These are phyloP conservation scores for Exophiala spinifera DNA, from an alignment of 2,329 filamentous ascomycete species.

Conservation along the genomic window DNA sequence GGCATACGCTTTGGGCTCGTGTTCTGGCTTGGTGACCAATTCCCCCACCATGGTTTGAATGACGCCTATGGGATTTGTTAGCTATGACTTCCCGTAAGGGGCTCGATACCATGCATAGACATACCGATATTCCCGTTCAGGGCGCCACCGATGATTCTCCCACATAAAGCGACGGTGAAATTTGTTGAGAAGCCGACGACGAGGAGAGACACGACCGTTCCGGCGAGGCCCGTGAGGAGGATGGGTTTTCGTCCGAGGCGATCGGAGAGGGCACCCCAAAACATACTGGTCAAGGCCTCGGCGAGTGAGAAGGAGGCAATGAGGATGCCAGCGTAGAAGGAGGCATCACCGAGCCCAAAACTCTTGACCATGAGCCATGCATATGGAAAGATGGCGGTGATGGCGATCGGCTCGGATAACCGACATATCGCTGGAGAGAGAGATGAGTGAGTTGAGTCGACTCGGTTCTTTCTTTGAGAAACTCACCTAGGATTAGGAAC, in stretches of 20 bases:
- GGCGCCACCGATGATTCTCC: slow-evolving; percentile 72
- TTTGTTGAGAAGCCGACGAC: slow-evolving; percentile 79
- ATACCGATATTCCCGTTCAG: slow-evolving; percentile 79
- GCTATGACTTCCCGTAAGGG: background rate
- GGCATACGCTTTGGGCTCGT: slow-evolving; percentile 83
- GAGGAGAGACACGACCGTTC: slow-evolving; percentile 78
- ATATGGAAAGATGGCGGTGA: slow-evolving; percentile 92
- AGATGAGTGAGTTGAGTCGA: slow-evolving; percentile 5
- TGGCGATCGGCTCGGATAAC: slow-evolving; percentile 84
- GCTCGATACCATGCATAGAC: background rate
- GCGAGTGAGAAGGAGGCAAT: slow-evolving; percentile 82
- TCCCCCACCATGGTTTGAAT: slow-evolving; percentile 93
- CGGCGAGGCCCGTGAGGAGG: slow-evolving; percentile 73
- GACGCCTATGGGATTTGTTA: slow-evolving; percentile 52
- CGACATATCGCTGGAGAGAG: slow-evolving; percentile 74
- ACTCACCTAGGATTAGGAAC: slow-evolving; percentile 76
- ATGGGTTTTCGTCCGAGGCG: slow-evolving; percentile 80
- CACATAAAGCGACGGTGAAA: slow-evolving; percentile 77
- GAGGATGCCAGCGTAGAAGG: slow-evolving; percentile 81
- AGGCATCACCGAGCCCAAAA: slow-evolving; percentile 72
- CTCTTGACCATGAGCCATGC: slow-evolving; percentile 79
- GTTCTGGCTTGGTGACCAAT: slow-evolving; percentile 75
- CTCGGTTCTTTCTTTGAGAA: slow-evolving; percentile 16
- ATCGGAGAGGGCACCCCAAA: slow-evolving; percentile 83
- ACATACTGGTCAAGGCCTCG: slow-evolving; percentile 80